These are phyloP conservation scores for Ustilago curta DNA, from an alignment of 1,284 basidiomycete genomes.

Conservation along the genomic window DNA sequence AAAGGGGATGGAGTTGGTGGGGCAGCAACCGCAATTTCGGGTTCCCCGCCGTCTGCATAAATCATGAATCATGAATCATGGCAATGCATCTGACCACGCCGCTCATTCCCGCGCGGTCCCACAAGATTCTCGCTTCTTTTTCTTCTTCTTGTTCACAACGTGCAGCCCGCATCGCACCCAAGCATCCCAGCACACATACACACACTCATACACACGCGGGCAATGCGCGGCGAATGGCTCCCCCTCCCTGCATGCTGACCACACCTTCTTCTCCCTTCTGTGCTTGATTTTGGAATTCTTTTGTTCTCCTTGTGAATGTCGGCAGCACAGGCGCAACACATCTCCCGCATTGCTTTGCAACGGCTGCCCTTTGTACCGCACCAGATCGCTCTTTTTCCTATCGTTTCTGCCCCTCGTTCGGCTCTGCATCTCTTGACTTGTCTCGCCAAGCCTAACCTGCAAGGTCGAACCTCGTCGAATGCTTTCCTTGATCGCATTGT, in stretches of 20 bases:
- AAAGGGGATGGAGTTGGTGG: background rate
- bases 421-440: conserved; percentile 7
- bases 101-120: conserved; percentile 27
- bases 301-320: too few species aligned
- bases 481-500: background rate
- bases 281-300: too few species aligned
- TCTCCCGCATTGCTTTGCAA: too few species aligned
- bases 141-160: background rate
- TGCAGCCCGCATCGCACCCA: background rate
- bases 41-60: conserved; percentile 22
- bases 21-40: conserved; percentile 25
- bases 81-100: conserved; percentile 23
- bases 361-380: too few species aligned
- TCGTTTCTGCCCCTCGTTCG: conserved; percentile 9
- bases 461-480: background rate
- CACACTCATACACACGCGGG: too few species aligned
- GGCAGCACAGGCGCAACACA: too few species aligned
- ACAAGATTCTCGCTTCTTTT: background rate
- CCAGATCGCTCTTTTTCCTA: background rate
- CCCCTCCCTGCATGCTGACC: too few species aligned
- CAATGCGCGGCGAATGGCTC: too few species aligned
- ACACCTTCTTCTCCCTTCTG: too few species aligned
- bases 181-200: too few species aligned
- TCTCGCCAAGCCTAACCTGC: conserved; percentile 4
- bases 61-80: conserved; percentile 28